These are phyloP conservation scores for Vishniacozyma victoriae DNA, from an alignment of 768 basidiomycete genomes.

Conservation along the genomic window DNA sequence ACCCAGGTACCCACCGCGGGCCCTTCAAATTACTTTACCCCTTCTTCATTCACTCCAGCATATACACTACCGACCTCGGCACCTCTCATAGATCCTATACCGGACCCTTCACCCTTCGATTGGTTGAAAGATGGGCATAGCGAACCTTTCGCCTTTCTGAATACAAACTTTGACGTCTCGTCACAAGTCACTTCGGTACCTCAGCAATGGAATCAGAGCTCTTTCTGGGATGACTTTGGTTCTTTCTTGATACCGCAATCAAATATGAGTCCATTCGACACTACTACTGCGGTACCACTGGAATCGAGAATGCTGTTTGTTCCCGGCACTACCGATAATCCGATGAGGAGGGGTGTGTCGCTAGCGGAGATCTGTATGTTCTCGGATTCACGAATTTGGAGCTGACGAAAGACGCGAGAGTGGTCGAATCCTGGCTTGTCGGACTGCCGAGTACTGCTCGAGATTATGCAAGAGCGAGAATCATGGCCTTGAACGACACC, in stretches of 20 bases:
- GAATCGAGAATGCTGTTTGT: conserved; percentile 12
- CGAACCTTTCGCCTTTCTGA: conserved; percentile 5
- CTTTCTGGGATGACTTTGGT: conserved; percentile 5
- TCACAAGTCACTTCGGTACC: conserved; percentile 5
- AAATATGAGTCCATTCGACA: background rate
- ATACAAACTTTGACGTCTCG: conserved; percentile 4
- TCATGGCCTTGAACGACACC: conserved; percentile 13
- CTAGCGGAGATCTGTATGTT: conserved; percentile 20
- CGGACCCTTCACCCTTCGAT: background rate
- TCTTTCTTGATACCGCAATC: too few species aligned
- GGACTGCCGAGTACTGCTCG: conserved; percentile 15
- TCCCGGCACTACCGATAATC: conserved; percentile 8
- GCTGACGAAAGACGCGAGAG: conserved; percentile 11
- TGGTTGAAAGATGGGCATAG: conserved; percentile 2
- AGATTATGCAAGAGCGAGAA: conserved; percentile 14
- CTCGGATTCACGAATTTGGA: background rate
- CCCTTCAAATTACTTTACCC: background rate
- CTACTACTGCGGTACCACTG: background rate
- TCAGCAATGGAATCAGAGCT: conserved; percentile 2
- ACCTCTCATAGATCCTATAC: background rate
- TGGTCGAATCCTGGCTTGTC: conserved; percentile 24
- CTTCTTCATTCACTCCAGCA: background rate
- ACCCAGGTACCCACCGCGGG: background rate
- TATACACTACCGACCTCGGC: background rate
- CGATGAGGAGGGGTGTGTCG: conserved; percentile 17